Base-by-base conservation (phyloP, 129 eudicot genomes). In the Saposhnikovia divaricata region DNA sequence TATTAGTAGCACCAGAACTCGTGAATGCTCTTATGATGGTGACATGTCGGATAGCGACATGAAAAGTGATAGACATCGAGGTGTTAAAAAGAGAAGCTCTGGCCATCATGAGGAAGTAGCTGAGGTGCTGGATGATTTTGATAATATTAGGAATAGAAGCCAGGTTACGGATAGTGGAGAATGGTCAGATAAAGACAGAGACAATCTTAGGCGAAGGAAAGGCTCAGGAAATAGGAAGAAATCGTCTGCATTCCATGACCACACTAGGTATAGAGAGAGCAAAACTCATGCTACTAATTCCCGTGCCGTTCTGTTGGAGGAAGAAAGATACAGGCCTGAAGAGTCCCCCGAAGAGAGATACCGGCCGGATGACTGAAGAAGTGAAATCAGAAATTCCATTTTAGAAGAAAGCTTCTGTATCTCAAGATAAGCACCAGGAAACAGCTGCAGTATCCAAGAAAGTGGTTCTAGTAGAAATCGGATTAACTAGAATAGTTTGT, bases 21-120 rank as follows among this genome's bases (percentile, higher is more conserved):
- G 9, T 48, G 66, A 39, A 4, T 4, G 69, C 57, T 70, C 59
- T 28, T 40, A 39, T n/a, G 78, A 51, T 51, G 78, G 72, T 51
- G 78, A 71, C 37, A 11, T 12, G 72, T 69, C 34, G 55, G 68
- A 46, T 72, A 37, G 59, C 6, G 83, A 85, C 11, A 77, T 63
- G 48, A 81, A 61, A 45, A 44, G 68, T 19, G 72, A 25, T 6
- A 28, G 65, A 37, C 57, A 39, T 12, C 79, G 57, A 25, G 37
- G 51, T 28, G 53, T 8, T 11, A 66, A 47, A 72, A 82, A 79
- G 59, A 85, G 23, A 63, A 77, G 72, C 77, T 70, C 83, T 19
- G 76, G 79, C 63, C 45, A 80, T 31, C 9, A 3, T 77, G 75
- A 77, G 79, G 21, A 45, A 46, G 78, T 45, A 48, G 46, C 55